Evolutionary conservation across 208 protist genomes (phyloP), one percentile per base, ranked within the genome.

Genomic region (Crithidia acanthocephali): DNA sequence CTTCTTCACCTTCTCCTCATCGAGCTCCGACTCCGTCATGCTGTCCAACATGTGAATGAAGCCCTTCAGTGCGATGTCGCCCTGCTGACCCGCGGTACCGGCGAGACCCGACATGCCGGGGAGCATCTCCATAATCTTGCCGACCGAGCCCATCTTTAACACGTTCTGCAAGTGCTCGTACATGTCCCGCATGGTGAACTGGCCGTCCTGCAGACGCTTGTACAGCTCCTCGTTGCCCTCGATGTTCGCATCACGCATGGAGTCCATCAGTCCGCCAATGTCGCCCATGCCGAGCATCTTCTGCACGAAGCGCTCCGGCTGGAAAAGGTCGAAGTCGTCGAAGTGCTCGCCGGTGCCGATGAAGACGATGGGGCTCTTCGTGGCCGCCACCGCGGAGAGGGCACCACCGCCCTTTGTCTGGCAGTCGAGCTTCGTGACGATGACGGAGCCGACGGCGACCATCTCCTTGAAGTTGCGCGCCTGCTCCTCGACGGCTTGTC

Each of bases 341-440:
- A 99, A 98, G 83, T 99, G 95, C 89, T 99, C 98, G 30, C 99
- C 99, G 7, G 95, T 98, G 61, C 99, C 99, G 73, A 99, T 98
- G 76, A 99, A 99, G 23, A 98, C 92, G 60, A 99, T 99, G 18
- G 99, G 99, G 51, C 90, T 96, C 65, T 95, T 74, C 25, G 99
- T 99, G 28, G 98, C 98, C 2, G 98, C 98, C 27, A 99, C 95
- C 7, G 98, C 98, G 33, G 87, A 95, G 2, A 99, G 86, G 18
- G 98, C 99, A 71, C 99, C 98, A 78, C 99, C 99, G 74, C 99
- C 99, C 69, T 99, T 99, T 28, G 98, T 98, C 56, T 99, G 96
- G 72, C 98, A 89, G 74, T 99, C 99, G 22, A 99, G 79, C 86
- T 99, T 99, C 10, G 99, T 99, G 45, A 99, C 93, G 76, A 99